phyloP scores from a whole-genome alignment of 495 filamentous ascomycete genomes.

The Daldinia grandis region DNA sequence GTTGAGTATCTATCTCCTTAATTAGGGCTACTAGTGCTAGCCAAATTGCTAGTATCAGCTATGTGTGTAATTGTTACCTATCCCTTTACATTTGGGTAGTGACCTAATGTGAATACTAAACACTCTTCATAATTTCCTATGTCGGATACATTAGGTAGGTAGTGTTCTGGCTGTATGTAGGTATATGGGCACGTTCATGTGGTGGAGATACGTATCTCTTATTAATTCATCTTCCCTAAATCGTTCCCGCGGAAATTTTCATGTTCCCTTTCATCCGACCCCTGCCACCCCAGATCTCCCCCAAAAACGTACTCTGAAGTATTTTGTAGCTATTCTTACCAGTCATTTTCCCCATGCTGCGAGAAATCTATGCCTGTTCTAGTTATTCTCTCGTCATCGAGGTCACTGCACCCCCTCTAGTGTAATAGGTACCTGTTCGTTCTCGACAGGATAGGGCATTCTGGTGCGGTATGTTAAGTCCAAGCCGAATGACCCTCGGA shows the following conservation, averaged over 20 bases:
- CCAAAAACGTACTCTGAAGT: slow-evolving; percentile 21
- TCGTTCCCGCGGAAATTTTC: slow-evolving; percentile 32
- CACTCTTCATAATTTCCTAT: not conserved
- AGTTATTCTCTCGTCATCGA: not conserved
- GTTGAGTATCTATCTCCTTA: not conserved
- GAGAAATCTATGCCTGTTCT: not conserved
- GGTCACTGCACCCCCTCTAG: not conserved
- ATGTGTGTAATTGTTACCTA: too few relatives aligned
- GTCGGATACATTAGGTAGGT: not conserved
- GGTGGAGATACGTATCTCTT: not conserved
- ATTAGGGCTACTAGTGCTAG: slow-evolving; percentile 15
- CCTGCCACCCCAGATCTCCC: slow-evolving; percentile 40
- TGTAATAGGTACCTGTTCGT: not conserved
- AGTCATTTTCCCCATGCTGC: not conserved
- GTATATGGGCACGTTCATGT: not conserved
- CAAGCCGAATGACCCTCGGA: not conserved
- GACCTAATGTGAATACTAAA: not conserved
- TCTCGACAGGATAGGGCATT: not conserved
- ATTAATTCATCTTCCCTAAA: not conserved
- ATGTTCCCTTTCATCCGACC: slow-evolving; percentile 41
- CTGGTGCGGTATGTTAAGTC: not conserved
- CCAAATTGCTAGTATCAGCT: not conserved
- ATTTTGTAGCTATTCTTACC: slow-evolving; percentile 23
- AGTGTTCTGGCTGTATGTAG: too few relatives aligned
- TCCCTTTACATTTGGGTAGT: too few relatives aligned